A percentile compares a stretch with the other conserved stretches of the same genome.
Evolutionary conservation across 177 flowering plant genomes (phyloP).

Genomic region (Telopea speciosissima): DNA sequence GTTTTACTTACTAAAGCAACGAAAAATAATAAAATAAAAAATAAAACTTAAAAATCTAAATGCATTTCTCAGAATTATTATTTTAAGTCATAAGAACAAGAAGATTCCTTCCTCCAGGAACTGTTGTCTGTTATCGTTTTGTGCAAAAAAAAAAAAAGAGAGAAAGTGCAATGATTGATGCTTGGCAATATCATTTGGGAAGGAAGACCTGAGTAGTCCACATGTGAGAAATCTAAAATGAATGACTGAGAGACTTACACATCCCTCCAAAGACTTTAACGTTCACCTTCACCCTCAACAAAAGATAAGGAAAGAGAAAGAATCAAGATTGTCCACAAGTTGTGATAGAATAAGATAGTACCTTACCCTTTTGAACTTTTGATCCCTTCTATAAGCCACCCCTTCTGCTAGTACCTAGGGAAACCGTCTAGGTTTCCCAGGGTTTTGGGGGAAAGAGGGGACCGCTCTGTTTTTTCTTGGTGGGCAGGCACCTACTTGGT

Average conservation of each 20-base stretch:
- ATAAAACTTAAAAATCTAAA: no score
- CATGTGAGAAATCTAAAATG: slow-evolving; percentile 2
- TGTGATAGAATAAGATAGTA: slow-evolving; percentile 2
- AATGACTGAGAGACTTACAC: slow-evolving; percentile 9
- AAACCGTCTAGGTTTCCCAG: not conserved
- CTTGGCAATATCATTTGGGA: not conserved
- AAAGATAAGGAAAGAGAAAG: slow-evolving; percentile 14
- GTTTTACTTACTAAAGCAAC: no score
- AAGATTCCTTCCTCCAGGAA: no score
- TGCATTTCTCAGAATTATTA: no score
- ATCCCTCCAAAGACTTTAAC: slow-evolving; percentile 6
- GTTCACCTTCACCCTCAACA: not conserved
- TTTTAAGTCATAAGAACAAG: no score
- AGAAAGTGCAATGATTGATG: not conserved
- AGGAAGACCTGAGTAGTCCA: not conserved
- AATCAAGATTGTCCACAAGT: slow-evolving; percentile 25
- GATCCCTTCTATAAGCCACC: not conserved
- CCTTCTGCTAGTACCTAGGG: slow-evolving; percentile 4
- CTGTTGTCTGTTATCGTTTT: no score
- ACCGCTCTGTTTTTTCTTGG: slow-evolving; percentile 1
- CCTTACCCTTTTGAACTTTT: not conserved
- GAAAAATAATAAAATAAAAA: no score
- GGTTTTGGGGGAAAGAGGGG: not conserved
- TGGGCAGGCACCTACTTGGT: no score
- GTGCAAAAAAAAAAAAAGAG: not conserved